Evolutionary conservation across 2,329 filamentous ascomycete genomes (phyloP).

Genomic region (Claviceps pusilla): DNA sequence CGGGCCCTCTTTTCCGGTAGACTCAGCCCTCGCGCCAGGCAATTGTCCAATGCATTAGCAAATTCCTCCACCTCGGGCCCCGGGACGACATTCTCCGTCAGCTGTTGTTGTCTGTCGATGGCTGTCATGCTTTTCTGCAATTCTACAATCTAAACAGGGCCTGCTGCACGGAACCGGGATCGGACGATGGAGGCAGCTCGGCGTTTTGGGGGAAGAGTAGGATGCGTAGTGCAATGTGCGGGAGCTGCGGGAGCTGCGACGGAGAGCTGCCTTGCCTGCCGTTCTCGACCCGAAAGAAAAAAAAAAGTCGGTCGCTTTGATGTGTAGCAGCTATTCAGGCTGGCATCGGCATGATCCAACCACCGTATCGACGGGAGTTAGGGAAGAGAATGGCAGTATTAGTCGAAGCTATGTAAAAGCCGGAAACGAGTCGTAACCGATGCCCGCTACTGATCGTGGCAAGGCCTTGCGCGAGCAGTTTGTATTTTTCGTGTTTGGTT

Average conservation of each 20-base stretch:
- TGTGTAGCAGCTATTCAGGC: conserved; percentile 4
- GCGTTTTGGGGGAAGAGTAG: not conserved
- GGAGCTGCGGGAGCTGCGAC: not conserved
- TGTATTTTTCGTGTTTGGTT: not conserved
- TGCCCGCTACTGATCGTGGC: not conserved
- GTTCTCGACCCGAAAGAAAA: not conserved
- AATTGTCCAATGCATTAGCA: conserved; percentile 66
- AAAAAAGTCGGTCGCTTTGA: not conserved
- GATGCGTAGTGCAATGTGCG: too few species aligned
- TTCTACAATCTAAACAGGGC: not conserved
- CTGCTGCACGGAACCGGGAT: not conserved
- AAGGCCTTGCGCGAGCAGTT: not conserved
- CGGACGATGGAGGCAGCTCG: too few species aligned
- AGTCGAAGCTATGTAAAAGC: not conserved
- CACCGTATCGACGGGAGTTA: not conserved
- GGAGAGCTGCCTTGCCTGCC: too few species aligned
- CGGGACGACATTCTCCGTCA: conserved; percentile 35
- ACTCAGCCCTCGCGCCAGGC: conserved; percentile 37
- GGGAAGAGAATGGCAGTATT: not conserved
- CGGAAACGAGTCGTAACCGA: not conserved
- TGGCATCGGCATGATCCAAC: conserved; percentile 3
- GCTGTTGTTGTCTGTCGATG: conserved; percentile 1
- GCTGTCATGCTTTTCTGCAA: conserved; percentile 1
- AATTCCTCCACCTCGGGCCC: conserved; percentile 78
- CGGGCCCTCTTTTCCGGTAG: conserved; percentile 44